Base-by-base conservation (phyloP, 805 yeast genomes). In the Candida michaelii region DNA sequence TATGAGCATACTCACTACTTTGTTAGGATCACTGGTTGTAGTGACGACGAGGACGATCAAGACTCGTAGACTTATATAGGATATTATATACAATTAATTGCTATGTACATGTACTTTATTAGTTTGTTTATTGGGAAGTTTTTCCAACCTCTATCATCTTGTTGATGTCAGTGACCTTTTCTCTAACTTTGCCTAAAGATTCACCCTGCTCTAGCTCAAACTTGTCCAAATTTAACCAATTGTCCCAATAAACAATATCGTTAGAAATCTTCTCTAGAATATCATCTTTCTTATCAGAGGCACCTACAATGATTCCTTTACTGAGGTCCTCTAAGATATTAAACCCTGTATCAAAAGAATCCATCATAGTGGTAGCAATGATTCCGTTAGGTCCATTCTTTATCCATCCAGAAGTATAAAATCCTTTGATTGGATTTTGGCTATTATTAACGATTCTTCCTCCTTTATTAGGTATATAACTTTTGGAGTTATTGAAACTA, bases 321-420 rank as follows among this genome's bases (percentile, higher is more conserved):
- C 63, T 45, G 17, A 75, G 62, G 52, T 89, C 96, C 27, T 73
- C 66, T 13, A 80, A 54, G 0, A 93, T 70, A 10, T 72, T 65
- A 19, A 80, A 87, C 0, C 89, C 91, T 0, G 91, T 82, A 7
- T 79, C 76, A 48, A 83, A 83, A 1, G 97, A 79, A 45, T 85
- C 89, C 74, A 83, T 76, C 84, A 91, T 86, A 0, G 98, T 89
- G 11, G 87, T 75, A 13, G 95, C 95, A 50, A 93, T 93, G 3
- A 89, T 95, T 1, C 99, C 99, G 21, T 76, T 76, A 6, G 96
- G 85, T 1, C 96, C 95, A 39, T 77, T 81, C 43, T 85, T 80
- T 36, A 89, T 82, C 99, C 99, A 93, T 0, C 99, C 99, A 7
- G 89, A 70, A 2, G 86, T 82, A 53, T 89, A 91, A 45, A 88